phyloP scores from a whole-genome alignment of 169 alveolate genomes.

The Eimeria brunetti region DNA sequence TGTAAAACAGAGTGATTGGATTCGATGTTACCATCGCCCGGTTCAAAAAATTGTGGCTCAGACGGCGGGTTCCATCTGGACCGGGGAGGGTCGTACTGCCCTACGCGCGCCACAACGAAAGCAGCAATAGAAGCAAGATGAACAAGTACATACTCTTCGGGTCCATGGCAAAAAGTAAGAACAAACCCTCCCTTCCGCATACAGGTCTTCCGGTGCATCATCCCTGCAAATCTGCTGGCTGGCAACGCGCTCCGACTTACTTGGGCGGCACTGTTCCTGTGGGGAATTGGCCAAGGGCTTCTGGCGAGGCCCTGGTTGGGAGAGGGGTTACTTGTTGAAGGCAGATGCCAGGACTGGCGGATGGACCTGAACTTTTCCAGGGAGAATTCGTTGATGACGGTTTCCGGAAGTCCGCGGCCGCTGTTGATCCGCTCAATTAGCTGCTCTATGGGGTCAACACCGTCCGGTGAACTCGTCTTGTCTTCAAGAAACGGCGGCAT shows the following conservation, averaged over 20 bases:
- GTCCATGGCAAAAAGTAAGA: not conserved
- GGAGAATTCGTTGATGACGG: conserved; percentile 42
- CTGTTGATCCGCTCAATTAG: conserved; percentile 42
- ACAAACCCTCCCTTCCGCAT: not conserved
- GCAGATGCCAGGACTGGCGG: conserved; percentile 63
- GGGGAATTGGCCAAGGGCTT: conserved; percentile 84
- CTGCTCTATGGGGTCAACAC: conserved; percentile 37
- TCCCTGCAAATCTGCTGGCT: not conserved
- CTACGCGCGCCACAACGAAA: not conserved
- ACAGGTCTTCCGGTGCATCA: not conserved
- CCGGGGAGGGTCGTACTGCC: conserved; percentile 76
- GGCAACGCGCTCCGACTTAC: conserved; percentile 31
- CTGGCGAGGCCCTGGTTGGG: conserved; percentile 70
- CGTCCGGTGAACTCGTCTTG: not conserved
- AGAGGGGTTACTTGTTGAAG: conserved; percentile 63
- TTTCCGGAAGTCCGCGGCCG: conserved; percentile 60
- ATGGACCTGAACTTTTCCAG: conserved; percentile 26
- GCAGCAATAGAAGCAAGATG: not conserved
- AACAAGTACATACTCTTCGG: not conserved
- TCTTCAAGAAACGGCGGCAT: conserved; percentile 16
- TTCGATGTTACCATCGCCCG: conserved; percentile 70
- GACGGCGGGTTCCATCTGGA: conserved; percentile 77
- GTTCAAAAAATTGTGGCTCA: conserved; percentile 78
- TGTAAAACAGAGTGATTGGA: conserved; percentile 82
- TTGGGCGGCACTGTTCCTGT: conserved; percentile 80